phyloP scores from a whole-genome alignment of 1,284 basidiomycete genomes.

The Naganishia sp. region DNA sequence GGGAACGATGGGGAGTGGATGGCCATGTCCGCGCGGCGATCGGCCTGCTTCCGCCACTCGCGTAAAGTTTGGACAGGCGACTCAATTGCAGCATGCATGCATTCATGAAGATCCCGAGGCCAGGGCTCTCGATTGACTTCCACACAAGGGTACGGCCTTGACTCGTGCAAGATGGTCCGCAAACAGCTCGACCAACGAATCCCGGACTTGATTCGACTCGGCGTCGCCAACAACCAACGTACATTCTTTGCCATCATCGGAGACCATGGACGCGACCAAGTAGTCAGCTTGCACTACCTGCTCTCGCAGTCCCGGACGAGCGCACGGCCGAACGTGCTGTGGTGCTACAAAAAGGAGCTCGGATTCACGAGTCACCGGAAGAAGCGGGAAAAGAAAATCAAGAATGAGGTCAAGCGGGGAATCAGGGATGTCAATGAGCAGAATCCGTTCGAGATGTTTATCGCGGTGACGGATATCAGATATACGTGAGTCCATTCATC shows the following conservation, averaged over 20 bases:
- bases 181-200: slow-evolving; percentile 82
- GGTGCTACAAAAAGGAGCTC: slow-evolving; percentile 97
- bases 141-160: background rate
- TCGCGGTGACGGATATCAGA: slow-evolving; percentile 97
- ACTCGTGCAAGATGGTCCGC: slow-evolving; percentile 44
- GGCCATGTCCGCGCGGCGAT: slow-evolving; percentile 9
- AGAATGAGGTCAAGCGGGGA: slow-evolving; percentile 89
- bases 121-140: too few species aligned
- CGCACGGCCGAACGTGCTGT: slow-evolving; percentile 84
- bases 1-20: background rate
- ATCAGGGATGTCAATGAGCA: slow-evolving; percentile 92
- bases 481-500: slow-evolving; percentile 69
- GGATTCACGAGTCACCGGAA: slow-evolving; percentile 96
- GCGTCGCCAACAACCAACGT: slow-evolving; percentile 87
- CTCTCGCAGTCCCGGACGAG: slow-evolving; percentile 87
- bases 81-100: background rate
- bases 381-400: slow-evolving; percentile 93
- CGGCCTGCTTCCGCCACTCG: slow-evolving; percentile 14
- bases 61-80: slow-evolving; percentile 23
- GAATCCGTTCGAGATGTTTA: slow-evolving; percentile 96
- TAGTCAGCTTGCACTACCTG: slow-evolving; percentile 94
- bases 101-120: background rate
- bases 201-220: slow-evolving; percentile 87
- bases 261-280: slow-evolving; percentile 91
- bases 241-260: slow-evolving; percentile 97